A percentile compares a stretch with the other conserved stretches of the same genome.
Conservation (phyloP, 2,329 filamentous ascomycete genomes). For the Rugonectria rugulosa region DNA sequence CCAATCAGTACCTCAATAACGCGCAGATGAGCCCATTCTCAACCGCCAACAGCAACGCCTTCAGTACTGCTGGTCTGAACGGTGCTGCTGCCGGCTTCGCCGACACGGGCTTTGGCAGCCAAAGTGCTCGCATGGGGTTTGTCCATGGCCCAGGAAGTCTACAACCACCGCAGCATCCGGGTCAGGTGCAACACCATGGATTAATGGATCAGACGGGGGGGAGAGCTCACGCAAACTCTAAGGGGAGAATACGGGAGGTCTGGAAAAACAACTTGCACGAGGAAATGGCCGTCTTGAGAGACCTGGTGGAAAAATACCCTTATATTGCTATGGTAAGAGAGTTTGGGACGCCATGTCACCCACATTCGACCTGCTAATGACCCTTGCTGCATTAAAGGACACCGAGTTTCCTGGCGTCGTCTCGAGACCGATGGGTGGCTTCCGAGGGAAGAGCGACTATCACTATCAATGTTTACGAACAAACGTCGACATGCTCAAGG, state of each 20-base stretch:
- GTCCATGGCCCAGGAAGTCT: slow-evolving; percentile 67
- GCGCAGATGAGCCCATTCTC: slow-evolving; percentile 73
- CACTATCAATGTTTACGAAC: slow-evolving; percentile 98
- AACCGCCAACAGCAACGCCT: slow-evolving; percentile 58
- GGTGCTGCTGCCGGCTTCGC: slow-evolving; percentile 66
- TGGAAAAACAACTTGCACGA: slow-evolving; percentile 92
- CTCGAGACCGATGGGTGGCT: slow-evolving; percentile 91
- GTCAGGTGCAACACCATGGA: slow-evolving; percentile 50
- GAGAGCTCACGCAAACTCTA: slow-evolving; percentile 66
- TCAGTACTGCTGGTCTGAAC: slow-evolving; percentile 65
- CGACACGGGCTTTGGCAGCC: slow-evolving; percentile 80
- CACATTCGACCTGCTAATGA: slow-evolving; percentile 25
- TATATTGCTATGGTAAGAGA: slow-evolving; percentile 93
- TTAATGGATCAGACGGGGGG: slow-evolving; percentile 53
- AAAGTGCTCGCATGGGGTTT: slow-evolving; percentile 89
- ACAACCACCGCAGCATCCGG: slow-evolving; percentile 65
- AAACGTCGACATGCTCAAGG: slow-evolving; percentile 96
- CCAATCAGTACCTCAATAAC: slow-evolving; percentile 77
- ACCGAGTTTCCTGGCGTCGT: slow-evolving; percentile 99
- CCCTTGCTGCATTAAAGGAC: slow-evolving; percentile 73
- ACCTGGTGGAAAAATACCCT: slow-evolving; percentile 87
- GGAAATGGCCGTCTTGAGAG: slow-evolving; percentile 86
- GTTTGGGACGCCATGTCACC: slow-evolving; percentile 1
- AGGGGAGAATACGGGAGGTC: slow-evolving; percentile 90
- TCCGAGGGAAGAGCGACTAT: slow-evolving; percentile 95